phyloP scores from a whole-genome alignment of 768 basidiomycete species.

The Strobilomyces echinocephalus region DNA sequence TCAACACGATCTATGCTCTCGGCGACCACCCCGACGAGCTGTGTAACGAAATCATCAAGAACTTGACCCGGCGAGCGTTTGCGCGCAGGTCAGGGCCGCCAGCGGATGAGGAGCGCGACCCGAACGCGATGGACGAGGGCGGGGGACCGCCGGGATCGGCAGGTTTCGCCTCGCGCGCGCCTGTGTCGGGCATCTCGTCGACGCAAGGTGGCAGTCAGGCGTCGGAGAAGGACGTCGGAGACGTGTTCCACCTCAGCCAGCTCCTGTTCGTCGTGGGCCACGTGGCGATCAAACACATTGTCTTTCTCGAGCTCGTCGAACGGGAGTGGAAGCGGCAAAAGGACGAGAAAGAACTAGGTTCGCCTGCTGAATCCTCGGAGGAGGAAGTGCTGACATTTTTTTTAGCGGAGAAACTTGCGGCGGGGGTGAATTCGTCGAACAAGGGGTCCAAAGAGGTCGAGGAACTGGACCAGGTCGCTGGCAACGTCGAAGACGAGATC shows the following conservation, averaged over 20 bases:
- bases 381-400: neutral
- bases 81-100: constrained; percentile 22
- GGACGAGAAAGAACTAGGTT: constrained; percentile 79
- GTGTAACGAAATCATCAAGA: constrained; percentile 76
- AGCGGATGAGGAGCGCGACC: constrained; percentile 31
- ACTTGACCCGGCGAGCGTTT: constrained; percentile 74
- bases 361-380: constrained; percentile 17
- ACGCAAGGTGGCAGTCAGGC: constrained; percentile 6
- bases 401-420: constrained; percentile 53
- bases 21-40: constrained; percentile 89
- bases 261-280: constrained; percentile 95
- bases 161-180: constrained; percentile 16
- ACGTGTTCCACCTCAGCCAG: constrained; percentile 86
- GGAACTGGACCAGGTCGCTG: constrained; percentile 95
- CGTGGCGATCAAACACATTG: constrained; percentile 96
- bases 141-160: constrained; percentile 29
- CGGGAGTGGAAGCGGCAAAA: constrained; percentile 96
- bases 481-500: constrained; percentile 97
- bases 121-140: constrained; percentile 50
- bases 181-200: constrained; percentile 14
- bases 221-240: constrained; percentile 53
- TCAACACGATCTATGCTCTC: constrained; percentile 93
- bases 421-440: constrained; percentile 33
- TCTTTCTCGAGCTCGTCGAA: constrained; percentile 92
- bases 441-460: constrained; percentile 58